Base-by-base conservation (phyloP, 805 yeast genomes). In the Kazachstania bromeliacearum region DNA sequence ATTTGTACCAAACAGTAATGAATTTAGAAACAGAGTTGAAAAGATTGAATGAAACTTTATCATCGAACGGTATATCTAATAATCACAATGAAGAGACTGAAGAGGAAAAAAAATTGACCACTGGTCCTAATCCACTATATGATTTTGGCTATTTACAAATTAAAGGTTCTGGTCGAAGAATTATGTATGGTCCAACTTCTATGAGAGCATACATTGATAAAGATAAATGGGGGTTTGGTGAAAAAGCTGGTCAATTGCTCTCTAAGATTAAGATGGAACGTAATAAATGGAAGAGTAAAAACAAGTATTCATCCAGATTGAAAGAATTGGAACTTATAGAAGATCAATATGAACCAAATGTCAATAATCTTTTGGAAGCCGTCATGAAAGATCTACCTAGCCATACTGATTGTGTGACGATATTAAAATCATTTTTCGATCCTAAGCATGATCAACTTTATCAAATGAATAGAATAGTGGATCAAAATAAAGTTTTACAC, bases 151-250 rank as follows among this genome's bases (percentile, higher is more conserved):
- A 23, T 34, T 4, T 51, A 5, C 47, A 48, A 28, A 15, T 33
- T 12, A 47, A 54, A 34, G 28, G 41, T 5, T 31, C 41, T 15
- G 60, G 52, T 6, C 44, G 60, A 33, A 36, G 38, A 3, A 35
- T 47, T 3, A 22, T 44, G 7, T 55, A 42, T 43, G 64, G 64
- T 0, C 56, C 61, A 4, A 59, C 64, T 1, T 46, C 59, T 4
- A 27, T 46, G 18, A 45, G 53, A 31, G 43, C 52, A 1, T 41
- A 42, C 32, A 22, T 48, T 2, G 29, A 33, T 19, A 38, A 33
- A 9, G 39, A 48, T 13, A 41, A 45, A 7, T 41, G 47, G 43
- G 47, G 44, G 9, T 36, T 46, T 25, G 36, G 42, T 13, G 40
- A 43, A 7, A 47, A 44, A 37, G 42, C 42, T 25, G 31, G 25